Evolutionary conservation across 345 rosid genomes (phyloP).

Genomic region (Gossypium mustelinum): DNA sequence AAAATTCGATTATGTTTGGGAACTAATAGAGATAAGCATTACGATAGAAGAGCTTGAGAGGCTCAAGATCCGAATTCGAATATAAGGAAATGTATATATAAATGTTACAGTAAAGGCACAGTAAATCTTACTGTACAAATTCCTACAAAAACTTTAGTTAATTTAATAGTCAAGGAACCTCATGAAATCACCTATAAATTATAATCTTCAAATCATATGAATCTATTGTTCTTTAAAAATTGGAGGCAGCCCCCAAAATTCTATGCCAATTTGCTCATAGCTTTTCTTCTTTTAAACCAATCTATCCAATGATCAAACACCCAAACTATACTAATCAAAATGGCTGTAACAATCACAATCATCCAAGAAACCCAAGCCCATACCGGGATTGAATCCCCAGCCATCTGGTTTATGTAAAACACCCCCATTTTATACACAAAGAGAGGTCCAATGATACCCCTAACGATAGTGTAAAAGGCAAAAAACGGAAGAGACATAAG

Average conservation of each 20-base stretch:
- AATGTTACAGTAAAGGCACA: no score
- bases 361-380: conserved; percentile 97
- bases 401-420: conserved; percentile 42
- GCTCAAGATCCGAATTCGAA: no score
- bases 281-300: conserved; percentile 45
- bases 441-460: conserved; percentile 64
- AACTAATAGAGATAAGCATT: no score
- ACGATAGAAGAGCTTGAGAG: no score
- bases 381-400: conserved; percentile 39
- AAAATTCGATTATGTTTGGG: no score
- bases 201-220: no score
- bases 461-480: conserved; percentile 48
- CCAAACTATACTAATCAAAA: conserved; percentile 63
- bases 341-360: conserved; percentile 49
- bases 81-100: no score
- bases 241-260: background rate
- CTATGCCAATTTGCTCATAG: conserved; percentile 28
- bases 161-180: no score
- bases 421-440: conserved; percentile 47
- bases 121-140: no score
- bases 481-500: conserved; percentile 50
- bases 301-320: conserved; percentile 48
- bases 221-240: background rate
- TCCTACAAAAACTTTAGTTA: no score
- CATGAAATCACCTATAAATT: no score